Evolutionary conservation across 2,329 filamentous ascomycete genomes (phyloP).

Genomic region (Diplodia corticola): DNA sequence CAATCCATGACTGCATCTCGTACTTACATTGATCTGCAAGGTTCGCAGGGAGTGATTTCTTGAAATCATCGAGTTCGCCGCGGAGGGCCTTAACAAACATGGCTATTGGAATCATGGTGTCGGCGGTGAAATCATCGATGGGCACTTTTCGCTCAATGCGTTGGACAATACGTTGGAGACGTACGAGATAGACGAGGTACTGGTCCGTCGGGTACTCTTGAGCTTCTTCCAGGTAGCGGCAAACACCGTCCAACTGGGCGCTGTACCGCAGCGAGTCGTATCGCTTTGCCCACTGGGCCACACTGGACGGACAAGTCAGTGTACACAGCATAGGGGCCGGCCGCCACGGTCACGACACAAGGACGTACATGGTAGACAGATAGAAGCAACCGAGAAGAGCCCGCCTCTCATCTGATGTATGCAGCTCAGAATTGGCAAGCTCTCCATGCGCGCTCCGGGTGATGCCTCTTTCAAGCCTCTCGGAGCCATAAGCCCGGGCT

Average conservation of each 20-base stretch:
- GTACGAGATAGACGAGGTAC: constrained; percentile 23
- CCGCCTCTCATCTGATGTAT: constrained; percentile 42
- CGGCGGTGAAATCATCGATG: constrained; percentile 18
- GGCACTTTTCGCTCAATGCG: constrained; percentile 22
- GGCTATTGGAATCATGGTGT: constrained; percentile 19
- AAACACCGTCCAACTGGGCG: constrained; percentile 19
- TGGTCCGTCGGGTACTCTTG: constrained; percentile 22
- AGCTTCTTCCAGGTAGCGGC: constrained; percentile 17
- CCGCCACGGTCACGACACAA: background rate
- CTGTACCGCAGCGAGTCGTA: constrained; percentile 23
- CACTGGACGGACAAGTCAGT: constrained; percentile 3
- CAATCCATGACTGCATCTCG: background rate
- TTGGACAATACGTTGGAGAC: constrained; percentile 22
- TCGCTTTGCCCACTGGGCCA: constrained; percentile 18
- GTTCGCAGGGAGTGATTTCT: constrained; percentile 13
- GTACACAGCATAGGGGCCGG: background rate
- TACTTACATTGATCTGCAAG: constrained; percentile 18
- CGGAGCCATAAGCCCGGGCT: constrained; percentile 26
- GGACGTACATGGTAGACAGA: constrained; percentile 37
- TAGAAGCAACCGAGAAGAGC: constrained; percentile 47
- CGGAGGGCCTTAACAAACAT: constrained; percentile 23
- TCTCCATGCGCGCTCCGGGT: constrained; percentile 23
- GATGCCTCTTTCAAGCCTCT: constrained; percentile 5
- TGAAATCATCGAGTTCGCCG: constrained; percentile 12
- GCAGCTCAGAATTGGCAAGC: constrained; percentile 34